Percentiles rank a stretch among this genome's conserved stretches.
Conservation (phyloP, 805 yeast species). For the Kluyveromyces starmeri region DNA sequence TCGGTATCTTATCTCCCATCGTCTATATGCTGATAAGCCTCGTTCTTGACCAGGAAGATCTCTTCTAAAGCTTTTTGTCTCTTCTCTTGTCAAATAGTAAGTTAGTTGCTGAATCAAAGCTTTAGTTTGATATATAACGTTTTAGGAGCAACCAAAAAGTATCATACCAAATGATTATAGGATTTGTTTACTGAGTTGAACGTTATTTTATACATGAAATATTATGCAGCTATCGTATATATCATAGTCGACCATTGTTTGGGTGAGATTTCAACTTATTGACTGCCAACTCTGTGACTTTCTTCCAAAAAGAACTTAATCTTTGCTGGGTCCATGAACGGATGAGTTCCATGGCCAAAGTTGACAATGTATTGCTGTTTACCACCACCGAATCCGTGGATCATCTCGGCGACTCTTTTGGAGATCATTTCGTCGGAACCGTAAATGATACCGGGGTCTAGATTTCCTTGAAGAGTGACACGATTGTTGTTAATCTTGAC, state of each 20-base stretch:
- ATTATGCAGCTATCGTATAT: too few species aligned
- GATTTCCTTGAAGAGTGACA: slow-evolving; percentile 84
- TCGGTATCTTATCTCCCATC: slow-evolving; percentile 11
- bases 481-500: slow-evolving; percentile 64
- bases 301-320: slow-evolving; percentile 78
- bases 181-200: too few species aligned
- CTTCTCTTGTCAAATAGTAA: too few species aligned
- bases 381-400: slow-evolving; percentile 88
- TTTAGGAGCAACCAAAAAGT: too few species aligned
- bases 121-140: too few species aligned
- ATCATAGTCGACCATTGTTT: neutral
- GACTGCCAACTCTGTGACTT: slow-evolving; percentile 65
- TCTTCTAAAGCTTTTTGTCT: too few species aligned
- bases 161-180: too few species aligned
- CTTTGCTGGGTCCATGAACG: slow-evolving; percentile 91
- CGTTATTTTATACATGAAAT: too few species aligned
- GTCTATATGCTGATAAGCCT: too few species aligned
- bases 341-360: slow-evolving; percentile 98
- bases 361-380: slow-evolving; percentile 85
- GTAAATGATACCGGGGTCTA: slow-evolving; percentile 92
- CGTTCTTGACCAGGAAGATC: too few species aligned
- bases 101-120: too few species aligned
- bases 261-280: slow-evolving; percentile 1
- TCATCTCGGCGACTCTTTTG: slow-evolving; percentile 78
- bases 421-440: slow-evolving; percentile 80